Conservation (phyloP, 176 grass and related monocot genomes). For the Ensete glaucum region DNA sequence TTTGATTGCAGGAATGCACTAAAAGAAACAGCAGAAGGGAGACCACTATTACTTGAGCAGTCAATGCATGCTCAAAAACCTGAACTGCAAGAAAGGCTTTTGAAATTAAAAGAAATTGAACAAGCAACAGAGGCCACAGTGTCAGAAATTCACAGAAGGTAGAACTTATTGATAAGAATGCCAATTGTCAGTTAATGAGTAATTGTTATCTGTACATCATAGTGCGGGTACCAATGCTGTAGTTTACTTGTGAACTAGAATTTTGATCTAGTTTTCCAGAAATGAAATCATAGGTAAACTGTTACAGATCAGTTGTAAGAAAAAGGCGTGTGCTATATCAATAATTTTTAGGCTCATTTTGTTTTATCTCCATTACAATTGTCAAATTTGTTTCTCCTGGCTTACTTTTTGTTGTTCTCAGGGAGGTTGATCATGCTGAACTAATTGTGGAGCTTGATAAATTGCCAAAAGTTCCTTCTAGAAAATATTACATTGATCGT, state of each 20-base stretch:
- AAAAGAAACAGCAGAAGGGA: background rate
- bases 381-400: too few relatives aligned
- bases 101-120: constrained; percentile 4
- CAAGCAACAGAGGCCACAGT: background rate
- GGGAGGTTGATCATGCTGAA: constrained; percentile 10
- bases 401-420: background rate
- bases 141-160: constrained; percentile 8
- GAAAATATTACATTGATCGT: constrained; percentile 18
- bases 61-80: background rate
- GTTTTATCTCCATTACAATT: too few relatives aligned
- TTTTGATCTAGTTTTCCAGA: background rate
- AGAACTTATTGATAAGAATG: background rate
- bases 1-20: background rate
- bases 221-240: background rate
- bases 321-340: background rate
- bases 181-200: background rate
- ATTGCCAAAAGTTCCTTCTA: constrained; percentile 1
- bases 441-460: constrained; percentile 5
- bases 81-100: background rate
- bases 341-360: too few relatives aligned
- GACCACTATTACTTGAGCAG: background rate
- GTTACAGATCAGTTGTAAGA: background rate
- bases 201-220: background rate
- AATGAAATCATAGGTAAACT: background rate
- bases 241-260: background rate